Evolutionary conservation across 2,329 filamentous ascomycete species (phyloP).

Genomic region (Fusarium continuum): DNA sequence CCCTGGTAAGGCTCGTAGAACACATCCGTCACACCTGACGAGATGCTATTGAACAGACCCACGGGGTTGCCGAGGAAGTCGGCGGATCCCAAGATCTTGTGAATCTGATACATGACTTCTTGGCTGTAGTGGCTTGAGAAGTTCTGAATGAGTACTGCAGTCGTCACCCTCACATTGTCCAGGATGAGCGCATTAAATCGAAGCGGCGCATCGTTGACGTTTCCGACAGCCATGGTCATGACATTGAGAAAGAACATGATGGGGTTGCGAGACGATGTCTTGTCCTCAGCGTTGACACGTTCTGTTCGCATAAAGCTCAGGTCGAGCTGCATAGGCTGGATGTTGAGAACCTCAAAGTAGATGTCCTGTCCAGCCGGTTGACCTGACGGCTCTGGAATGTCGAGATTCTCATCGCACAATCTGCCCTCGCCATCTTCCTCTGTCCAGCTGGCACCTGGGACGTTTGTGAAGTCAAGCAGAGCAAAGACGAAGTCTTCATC

Average conservation of each 20-base stretch:
- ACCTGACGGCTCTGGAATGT: slow-evolving; percentile 90
- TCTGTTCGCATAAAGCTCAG: slow-evolving; percentile 97
- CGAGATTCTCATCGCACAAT: slow-evolving; percentile 87
- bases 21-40: slow-evolving; percentile 95
- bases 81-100: slow-evolving; percentile 95
- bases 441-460: slow-evolving; percentile 85
- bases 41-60: slow-evolving; percentile 97
- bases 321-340: slow-evolving; percentile 98
- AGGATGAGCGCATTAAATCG: slow-evolving; percentile 92
- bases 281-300: slow-evolving; percentile 94
- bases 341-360: slow-evolving; percentile 96
- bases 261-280: slow-evolving; percentile 87
- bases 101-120: slow-evolving; percentile 93
- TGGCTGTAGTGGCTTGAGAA: slow-evolving; percentile 96
- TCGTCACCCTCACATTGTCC: slow-evolving; percentile 93
- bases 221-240: slow-evolving; percentile 98
- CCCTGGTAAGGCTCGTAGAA: slow-evolving; percentile 99
- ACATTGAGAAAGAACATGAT: slow-evolving; percentile 99
- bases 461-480: slow-evolving; percentile 91
- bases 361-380: slow-evolving; percentile 90
- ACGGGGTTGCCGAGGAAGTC: slow-evolving; percentile 98
- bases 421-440: slow-evolving; percentile 76
- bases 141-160: slow-evolving; percentile 83
- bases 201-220: slow-evolving; percentile 97
- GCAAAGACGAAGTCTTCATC: slow-evolving; percentile 99